Evolutionary conservation across 139 green algal species (phyloP), one percentile per base, ranked within the genome.

Genomic region (Coelastrella sp.): DNA sequence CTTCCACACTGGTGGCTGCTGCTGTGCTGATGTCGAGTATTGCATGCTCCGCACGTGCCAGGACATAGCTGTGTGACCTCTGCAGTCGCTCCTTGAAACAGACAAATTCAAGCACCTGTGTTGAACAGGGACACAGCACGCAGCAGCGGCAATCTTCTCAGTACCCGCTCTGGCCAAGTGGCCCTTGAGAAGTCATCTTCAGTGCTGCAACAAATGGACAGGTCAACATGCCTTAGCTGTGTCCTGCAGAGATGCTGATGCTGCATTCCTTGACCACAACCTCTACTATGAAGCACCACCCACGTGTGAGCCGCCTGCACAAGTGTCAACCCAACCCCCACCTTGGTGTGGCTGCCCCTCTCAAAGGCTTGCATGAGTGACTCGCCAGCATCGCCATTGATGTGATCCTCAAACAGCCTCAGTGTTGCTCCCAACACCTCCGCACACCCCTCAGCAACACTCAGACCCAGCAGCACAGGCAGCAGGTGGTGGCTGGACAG

Each of bases 21-120:
- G 87, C 87, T 57, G 19, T 65, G 12, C 27, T 60, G 25, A 85
- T 61, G 35, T 4, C 8, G 8, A 88, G 56, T 10, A 81, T 78
- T 17, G 22, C 58, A 24, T 66, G 24, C 87, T 96, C 94, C 14
- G 90, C 86, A 4, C 79, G 73, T 4, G 93, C 93, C 27, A 96
- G 68, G 4, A 91, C 90, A 7, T 88, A 88, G 0, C 92, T 92
- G 91, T 97, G 94, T 7, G 94, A 94, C 15, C 87, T 73, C 12
- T 91, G 87, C 87, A 98, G 91, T 0, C 94, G 93, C 87, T 98
- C 93, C 79, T 93, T 94, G 85, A 98, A 98, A 8, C 92, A 93
- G 3, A 96, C 93, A 93, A 98, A 98, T 90, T 98, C 96, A 1
- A 97, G 24, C n/a, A 97, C 94, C 96, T 97, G 93, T 17, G 3